Base-by-base conservation (phyloP, 2,329 filamentous ascomycete genomes). In the Ophiostoma tasmaniense region DNA sequence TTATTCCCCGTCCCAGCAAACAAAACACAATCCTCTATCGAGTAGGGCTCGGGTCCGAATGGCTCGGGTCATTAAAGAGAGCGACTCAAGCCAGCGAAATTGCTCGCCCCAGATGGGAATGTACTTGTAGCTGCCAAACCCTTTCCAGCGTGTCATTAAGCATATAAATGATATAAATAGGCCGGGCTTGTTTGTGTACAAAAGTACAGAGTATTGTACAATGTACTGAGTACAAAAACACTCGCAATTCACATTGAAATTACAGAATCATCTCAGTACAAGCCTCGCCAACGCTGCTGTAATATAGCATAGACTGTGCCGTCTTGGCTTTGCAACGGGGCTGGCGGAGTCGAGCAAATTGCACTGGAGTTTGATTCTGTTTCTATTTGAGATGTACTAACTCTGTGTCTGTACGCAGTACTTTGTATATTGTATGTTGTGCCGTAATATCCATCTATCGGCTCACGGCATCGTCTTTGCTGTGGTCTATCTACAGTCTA, bases 311-410 rank as follows among this genome's bases (percentile, higher is more conserved):
- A 30, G n/a, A 59, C 14, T 59, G 50, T 55, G 50, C 50, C 25
- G 50, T 55, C 50, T 55, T 55, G 50, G 50, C 50, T 55, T 55
- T 25, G n/a, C n/a, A 25, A 55, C 17, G 50, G 50, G 50, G 52
- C 52, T 8, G 25, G 55, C 55, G 55, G 55, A 61, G 55, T 30
- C 55, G 25, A 61, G 55, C 25, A 61, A 61, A 61, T 61, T 61
- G 55, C 55, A 61, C 55, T 61, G 55, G 22, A 61, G 17, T 45
- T n/a, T 45, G 37, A 39, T 39, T 39, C 20, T 55, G 25, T 55
- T 55, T 55, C 50, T 61, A 61, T 61, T 61, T 6, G 55, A 59
- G 39, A 42, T 42, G 13, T 17, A 42, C 1, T 42, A 42, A n/a
- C 11, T 17, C 1, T 42, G 39, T 42, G 17, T 42, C 39, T 37